Conservation (phyloP, 1,284 basidiomycete genomes). For the Ustilago lituana region DNA sequence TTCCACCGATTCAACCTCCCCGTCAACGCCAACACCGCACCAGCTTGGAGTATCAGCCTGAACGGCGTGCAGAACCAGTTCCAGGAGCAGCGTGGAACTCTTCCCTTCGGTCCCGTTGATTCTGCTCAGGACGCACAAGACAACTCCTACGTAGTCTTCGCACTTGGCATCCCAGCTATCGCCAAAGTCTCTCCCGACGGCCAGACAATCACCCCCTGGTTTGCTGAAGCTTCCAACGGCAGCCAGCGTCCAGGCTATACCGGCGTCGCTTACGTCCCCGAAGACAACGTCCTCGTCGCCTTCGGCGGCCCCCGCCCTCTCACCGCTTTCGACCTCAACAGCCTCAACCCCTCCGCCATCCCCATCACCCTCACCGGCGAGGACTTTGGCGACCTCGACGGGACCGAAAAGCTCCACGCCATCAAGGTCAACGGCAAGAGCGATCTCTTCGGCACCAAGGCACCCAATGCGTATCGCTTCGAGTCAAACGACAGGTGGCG, state of each 20-base stretch:
- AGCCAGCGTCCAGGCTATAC: constrained; percentile 62
- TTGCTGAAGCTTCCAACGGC: constrained; percentile 53
- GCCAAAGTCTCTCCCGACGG: constrained; percentile 59
- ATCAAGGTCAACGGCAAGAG: constrained; percentile 31
- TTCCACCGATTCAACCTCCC: constrained; percentile 64
- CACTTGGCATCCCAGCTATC: constrained; percentile 61
- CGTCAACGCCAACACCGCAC: constrained; percentile 38
- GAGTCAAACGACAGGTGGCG: constrained; percentile 54
- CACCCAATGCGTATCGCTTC: constrained; percentile 59
- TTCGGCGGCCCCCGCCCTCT: constrained; percentile 62
- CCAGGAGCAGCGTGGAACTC: constrained; percentile 32
- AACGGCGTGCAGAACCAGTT: constrained; percentile 54
- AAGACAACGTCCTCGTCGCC: constrained; percentile 53
- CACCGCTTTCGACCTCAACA: constrained; percentile 54
- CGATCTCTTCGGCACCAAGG: constrained; percentile 59
- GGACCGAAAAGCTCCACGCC: constrained; percentile 59
- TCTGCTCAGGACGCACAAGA: constrained; percentile 60
- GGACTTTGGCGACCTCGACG: constrained; percentile 48
- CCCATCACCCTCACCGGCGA: constrained; percentile 49
- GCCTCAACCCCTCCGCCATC: constrained; percentile 35
- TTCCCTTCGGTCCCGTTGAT: constrained; percentile 64
- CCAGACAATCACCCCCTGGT: constrained; percentile 46
- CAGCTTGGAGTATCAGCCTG: constrained; percentile 54
- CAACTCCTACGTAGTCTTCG: constrained; percentile 64
- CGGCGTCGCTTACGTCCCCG: constrained; percentile 55